Percentiles rank a stretch among this genome's conserved stretches.
These are phyloP conservation scores for Ottelia alismoides DNA, from an alignment of 106 monocot genomes.

Conservation along the genomic window DNA sequence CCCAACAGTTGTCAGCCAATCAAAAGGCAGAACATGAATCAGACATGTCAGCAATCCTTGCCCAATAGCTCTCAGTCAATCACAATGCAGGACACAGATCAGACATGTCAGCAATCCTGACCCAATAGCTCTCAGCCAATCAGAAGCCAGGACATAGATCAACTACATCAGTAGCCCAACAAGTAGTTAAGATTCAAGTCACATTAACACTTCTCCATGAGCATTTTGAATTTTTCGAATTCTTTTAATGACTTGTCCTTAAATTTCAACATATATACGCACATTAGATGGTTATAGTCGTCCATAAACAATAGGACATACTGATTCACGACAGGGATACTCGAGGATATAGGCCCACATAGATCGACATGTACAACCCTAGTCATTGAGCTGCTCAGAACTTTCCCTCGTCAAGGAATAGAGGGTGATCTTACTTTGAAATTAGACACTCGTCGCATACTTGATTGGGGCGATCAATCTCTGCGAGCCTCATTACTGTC, in stretches of 20 bases:
- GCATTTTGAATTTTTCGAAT: slow-evolving; percentile 16
- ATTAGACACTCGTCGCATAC: slow-evolving; percentile 8
- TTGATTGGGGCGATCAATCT: not conserved
- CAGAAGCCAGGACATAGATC: no score
- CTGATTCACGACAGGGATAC: not conserved
- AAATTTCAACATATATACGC: slow-evolving; percentile 10
- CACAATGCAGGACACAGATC: no score
- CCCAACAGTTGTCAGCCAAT: no score
- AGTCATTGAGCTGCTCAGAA: not conserved
- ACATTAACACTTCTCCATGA: no score
- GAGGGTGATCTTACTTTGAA: not conserved
- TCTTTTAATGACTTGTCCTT: slow-evolving; percentile 5
- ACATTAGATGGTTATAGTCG: slow-evolving; percentile 12
- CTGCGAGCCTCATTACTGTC: not conserved
- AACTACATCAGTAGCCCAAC: no score
- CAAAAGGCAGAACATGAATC: no score
- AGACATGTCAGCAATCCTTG: no score
- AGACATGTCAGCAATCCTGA: no score
- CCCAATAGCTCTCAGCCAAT: no score
- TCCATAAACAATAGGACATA: slow-evolving; percentile 16
- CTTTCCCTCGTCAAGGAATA: not conserved
- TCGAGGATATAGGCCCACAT: slow-evolving; percentile 19
- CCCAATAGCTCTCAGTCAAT: no score
- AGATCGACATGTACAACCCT: slow-evolving; percentile 15
- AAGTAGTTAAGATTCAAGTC: no score